These are phyloP conservation scores for Aegilops bicornis DNA, from an alignment of 176 grass and related monocot species.

Conservation along the genomic window DNA sequence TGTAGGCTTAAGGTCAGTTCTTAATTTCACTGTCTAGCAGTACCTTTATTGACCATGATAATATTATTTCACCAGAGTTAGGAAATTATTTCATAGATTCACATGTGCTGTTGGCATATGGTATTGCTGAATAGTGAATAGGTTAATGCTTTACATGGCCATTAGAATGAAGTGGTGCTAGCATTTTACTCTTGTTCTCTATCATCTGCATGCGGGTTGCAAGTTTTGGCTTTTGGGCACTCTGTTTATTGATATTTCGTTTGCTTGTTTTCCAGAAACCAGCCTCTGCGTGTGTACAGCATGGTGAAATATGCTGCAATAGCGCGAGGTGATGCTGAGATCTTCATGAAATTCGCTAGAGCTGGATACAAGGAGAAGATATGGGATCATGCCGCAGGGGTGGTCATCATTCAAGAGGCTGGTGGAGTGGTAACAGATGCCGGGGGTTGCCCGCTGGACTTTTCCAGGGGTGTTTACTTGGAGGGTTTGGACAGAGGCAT, in stretches of 20 bases:
- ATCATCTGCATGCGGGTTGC: background rate
- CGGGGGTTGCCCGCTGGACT: constrained; percentile 70
- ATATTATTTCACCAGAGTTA: background rate
- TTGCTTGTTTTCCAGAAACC: constrained; percentile 61
- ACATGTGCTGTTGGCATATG: background rate
- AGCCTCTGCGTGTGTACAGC: constrained; percentile 85
- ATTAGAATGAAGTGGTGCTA: background rate
- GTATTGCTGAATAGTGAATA: background rate
- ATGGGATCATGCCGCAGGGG: constrained; percentile 95
- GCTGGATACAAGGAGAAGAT: constrained; percentile 98
- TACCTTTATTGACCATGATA: background rate
- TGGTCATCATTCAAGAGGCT: constrained; percentile 92
- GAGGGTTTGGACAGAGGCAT: constrained; percentile 88
- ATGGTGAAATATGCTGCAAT: constrained; percentile 99
- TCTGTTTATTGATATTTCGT: background rate
- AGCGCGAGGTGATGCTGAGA: constrained; percentile 86
- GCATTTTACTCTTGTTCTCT: background rate
- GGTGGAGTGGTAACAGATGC: constrained; percentile 89
- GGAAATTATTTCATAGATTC: background rate
- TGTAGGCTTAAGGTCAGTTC: constrained; percentile 76
- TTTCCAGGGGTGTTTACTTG: constrained; percentile 83
- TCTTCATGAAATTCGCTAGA: constrained; percentile 98
- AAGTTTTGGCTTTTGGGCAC: background rate
- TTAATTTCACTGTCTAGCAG: background rate
- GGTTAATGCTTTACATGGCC: background rate